Evolutionary conservation across 345 rosid species (phyloP), one percentile per base, ranked within the genome.

Genomic region (Brassica carinata): DNA sequence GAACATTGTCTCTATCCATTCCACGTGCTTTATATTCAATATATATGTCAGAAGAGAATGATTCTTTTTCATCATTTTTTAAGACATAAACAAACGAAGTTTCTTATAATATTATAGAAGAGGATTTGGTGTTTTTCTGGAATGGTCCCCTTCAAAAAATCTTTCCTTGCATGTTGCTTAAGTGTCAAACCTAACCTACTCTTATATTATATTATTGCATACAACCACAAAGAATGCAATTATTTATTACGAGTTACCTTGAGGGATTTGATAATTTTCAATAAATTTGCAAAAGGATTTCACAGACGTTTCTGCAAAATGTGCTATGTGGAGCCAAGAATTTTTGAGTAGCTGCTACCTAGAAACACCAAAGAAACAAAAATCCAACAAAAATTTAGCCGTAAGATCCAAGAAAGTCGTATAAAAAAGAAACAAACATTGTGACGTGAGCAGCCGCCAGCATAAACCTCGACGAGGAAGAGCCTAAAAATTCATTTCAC

Each of bases 41-140:
- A 66, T n/a, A n/a, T 17, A 73, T 72, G 45, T 69, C 57, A 75
- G 11, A 27, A 75, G 71, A 40, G 77, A 78, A 73, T 57, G 72
- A 79, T 57, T 79, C 64, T 74, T 71, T 59, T 30, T 74, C 75
- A 70, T 64, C 78, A 77, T 69, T 58, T 53, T 86, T 68, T 30
- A 57, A 80, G 82, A 72, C 87, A 85, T 51, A 75, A 76, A 68
- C 71, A 78, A 43, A 71, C 51, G 71, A 67, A 48, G n/a, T 74
- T 34, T 78, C 69, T 72, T 79, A 77, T 30, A 66, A 70, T 75
- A 78, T 23, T 19, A 40, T 7, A 18, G 66, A 48, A 77, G 63
- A 67, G 30, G 75, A 27, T 78, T 88, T 88, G 88, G 87, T 77
- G 51, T 77, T 78, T n/a, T 85, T 82, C 77, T 75, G n/a, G 15